Percentiles rank a stretch among this genome's conserved stretches.
Conservation (phyloP, 2,329 filamentous ascomycete genomes). For the Xylariaceae sp. region DNA sequence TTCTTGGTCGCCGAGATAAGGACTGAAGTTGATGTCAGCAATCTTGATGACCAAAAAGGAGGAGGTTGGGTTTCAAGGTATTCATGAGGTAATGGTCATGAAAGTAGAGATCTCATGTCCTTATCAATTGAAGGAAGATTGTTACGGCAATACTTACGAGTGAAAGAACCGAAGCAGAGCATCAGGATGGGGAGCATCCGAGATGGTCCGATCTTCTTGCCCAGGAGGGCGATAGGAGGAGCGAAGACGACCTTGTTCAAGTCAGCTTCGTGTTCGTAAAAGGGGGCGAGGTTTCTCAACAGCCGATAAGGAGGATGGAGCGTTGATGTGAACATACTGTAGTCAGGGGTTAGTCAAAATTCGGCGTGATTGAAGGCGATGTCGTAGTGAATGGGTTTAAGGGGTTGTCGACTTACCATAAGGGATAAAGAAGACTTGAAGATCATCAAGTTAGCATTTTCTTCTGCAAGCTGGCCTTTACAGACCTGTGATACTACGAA, state of each 20-base stretch:
- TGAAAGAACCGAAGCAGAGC: constrained; percentile 62
- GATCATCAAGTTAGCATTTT: constrained; percentile 6
- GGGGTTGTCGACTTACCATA: constrained; percentile 37
- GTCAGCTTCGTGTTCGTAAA: neutral
- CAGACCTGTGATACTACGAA: neutral
- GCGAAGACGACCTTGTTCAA: constrained; percentile 53
- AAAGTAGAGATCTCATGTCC: too few relatives aligned
- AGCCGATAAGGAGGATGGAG: neutral
- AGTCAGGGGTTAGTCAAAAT: constrained; percentile 1
- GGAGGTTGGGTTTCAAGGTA: neutral
- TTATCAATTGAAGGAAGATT: too few relatives aligned
- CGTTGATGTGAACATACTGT: constrained; percentile 9
- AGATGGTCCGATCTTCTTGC: constrained; percentile 63
- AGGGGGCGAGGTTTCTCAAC: neutral
- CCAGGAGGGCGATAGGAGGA: constrained; percentile 58
- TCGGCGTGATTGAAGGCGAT: neutral
- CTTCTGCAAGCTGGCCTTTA: neutral
- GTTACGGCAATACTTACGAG: constrained; percentile 32
- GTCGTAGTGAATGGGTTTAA: too few relatives aligned
- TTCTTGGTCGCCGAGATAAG: constrained; percentile 51
- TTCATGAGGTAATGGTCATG: neutral
- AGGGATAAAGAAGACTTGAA: constrained; percentile 36
- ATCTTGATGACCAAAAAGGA: constrained; percentile 47
- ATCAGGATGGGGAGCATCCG: constrained; percentile 59
- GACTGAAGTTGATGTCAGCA: constrained; percentile 47